Base-by-base conservation (phyloP, 768 basidiomycete genomes). In the Lyophyllum atratum region DNA sequence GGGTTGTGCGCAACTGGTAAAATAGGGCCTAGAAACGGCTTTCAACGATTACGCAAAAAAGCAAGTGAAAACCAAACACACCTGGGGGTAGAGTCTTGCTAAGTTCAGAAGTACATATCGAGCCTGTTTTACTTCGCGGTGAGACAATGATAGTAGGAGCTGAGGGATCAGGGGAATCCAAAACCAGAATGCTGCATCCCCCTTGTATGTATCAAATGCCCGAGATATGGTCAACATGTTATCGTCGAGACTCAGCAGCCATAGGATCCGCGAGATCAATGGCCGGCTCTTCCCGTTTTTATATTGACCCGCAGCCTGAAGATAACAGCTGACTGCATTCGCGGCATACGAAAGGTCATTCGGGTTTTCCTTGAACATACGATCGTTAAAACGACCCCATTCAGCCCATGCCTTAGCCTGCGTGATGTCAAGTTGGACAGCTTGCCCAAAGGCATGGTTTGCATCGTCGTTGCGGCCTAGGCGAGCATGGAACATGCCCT, bases 161-260 rank as follows among this genome's bases (percentile, higher is more conserved):
- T 99, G 96, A 3, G 97, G 97, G 44, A 97, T 94, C 55, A 98
- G 77, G 1, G 96, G 92, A 64, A 99, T 95, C 97, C 97, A 99
- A 71, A 93, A 98, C 97, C 97, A 99, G 61, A 90, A 91, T 12
- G 94, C 94, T 3, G 92, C 86, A 66, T 98, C 96, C 58, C 96
- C 96, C 69, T 95, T 96, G 74, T 97, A 97, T 22, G 87, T 89
- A 68, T 98, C 95, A 64, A 97, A 97, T 0, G 90, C 88, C 43
- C 87, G 82, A 22, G 89, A 87, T 54, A 92, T 86, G 1, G 85
- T 84, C 57, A 86, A 80, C 22, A 77, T 73, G 15, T 72, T 76
- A 58, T 99, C 96, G 67, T 99, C 97, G 17, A 98, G 79, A 66
- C 93, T 94, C 37, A 99, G 81, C 10, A 99, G 77, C 97, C 97